Conservation (phyloP, 306 rosid genomes). For the Prosopis cineraria region DNA sequence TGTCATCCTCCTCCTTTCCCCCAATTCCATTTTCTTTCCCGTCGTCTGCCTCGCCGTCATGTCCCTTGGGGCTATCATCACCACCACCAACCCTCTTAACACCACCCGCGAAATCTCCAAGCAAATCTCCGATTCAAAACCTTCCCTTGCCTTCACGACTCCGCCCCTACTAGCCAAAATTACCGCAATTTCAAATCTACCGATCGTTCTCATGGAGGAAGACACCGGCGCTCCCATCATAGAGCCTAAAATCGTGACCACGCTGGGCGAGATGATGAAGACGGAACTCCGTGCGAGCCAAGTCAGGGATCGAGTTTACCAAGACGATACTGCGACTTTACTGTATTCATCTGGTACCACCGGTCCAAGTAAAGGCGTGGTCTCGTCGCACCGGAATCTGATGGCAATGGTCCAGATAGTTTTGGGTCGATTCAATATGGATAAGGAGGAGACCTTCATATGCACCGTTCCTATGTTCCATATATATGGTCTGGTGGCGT, state of each 20-base stretch:
- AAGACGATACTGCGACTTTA: slow-evolving; percentile 82
- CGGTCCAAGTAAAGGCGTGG: slow-evolving; percentile 87
- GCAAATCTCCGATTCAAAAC: slow-evolving; percentile 75
- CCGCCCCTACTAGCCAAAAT: slow-evolving; percentile 57
- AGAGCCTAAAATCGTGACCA: slow-evolving; percentile 21
- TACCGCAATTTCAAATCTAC: slow-evolving; percentile 42
- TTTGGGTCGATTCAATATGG: slow-evolving; percentile 42
- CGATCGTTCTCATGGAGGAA: slow-evolving; percentile 60
- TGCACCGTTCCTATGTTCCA: slow-evolving; percentile 97
- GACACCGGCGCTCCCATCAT: neutral
- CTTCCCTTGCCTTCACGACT: slow-evolving; percentile 76
- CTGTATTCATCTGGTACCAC: slow-evolving; percentile 93
- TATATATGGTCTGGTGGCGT: slow-evolving; percentile 73
- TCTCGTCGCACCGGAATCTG: slow-evolving; percentile 75
- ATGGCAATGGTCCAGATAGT: slow-evolving; percentile 69
- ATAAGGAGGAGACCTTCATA: slow-evolving; percentile 54
- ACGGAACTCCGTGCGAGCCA: slow-evolving; percentile 28
- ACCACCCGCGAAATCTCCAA: slow-evolving; percentile 75
- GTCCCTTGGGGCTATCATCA: slow-evolving; percentile 88
- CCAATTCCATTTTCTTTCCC: slow-evolving; percentile 80
- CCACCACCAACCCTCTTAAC: slow-evolving; percentile 93
- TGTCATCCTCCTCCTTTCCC: slow-evolving; percentile 81
- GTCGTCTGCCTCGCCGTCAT: slow-evolving; percentile 78
- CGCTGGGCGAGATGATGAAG: slow-evolving; percentile 58
- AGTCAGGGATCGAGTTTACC: slow-evolving; percentile 53